Evolutionary conservation across 768 basidiomycete species (phyloP).

Genomic region (Austroboletus eburneus): DNA sequence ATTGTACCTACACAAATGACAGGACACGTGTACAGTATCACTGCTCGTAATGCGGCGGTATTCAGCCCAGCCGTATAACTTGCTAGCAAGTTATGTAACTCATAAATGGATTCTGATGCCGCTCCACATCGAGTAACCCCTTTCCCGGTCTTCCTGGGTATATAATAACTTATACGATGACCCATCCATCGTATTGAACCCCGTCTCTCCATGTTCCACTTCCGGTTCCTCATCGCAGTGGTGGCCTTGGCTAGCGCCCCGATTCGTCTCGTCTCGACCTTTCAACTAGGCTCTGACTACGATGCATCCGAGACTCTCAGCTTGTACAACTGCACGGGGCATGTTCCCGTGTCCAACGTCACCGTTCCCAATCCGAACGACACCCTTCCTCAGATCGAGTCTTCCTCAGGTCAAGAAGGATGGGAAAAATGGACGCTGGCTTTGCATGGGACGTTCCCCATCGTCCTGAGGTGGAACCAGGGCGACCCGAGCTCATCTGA

Average conservation of each 20-base stretch:
- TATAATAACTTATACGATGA: neutral
- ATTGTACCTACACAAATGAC: no score
- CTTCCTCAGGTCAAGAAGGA: neutral
- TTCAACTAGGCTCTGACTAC: conserved; percentile 14
- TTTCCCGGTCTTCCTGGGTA: neutral
- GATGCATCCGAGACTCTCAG: conserved; percentile 8
- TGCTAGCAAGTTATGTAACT: no score
- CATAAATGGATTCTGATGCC: neutral
- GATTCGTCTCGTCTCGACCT: neutral
- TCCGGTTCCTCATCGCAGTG: neutral
- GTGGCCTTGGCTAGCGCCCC: neutral
- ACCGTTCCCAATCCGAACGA: conserved; percentile 11
- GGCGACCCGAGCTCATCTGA: conserved; percentile 4
- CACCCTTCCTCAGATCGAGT: conserved; percentile 13
- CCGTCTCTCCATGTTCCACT: neutral
- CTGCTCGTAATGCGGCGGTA: no score
- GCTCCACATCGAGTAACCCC: neutral
- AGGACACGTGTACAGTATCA: no score
- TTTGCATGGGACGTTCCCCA: conserved; percentile 10
- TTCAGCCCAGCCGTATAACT: no score
- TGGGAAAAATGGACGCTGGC: conserved; percentile 18
- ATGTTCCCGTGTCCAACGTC: conserved; percentile 7
- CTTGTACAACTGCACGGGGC: conserved; percentile 18
- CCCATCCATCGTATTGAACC: neutral
- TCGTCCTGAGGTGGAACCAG: conserved; percentile 13